Conservation (phyloP, 2,329 filamentous ascomycete genomes). For the Claviceps cyperi region DNA sequence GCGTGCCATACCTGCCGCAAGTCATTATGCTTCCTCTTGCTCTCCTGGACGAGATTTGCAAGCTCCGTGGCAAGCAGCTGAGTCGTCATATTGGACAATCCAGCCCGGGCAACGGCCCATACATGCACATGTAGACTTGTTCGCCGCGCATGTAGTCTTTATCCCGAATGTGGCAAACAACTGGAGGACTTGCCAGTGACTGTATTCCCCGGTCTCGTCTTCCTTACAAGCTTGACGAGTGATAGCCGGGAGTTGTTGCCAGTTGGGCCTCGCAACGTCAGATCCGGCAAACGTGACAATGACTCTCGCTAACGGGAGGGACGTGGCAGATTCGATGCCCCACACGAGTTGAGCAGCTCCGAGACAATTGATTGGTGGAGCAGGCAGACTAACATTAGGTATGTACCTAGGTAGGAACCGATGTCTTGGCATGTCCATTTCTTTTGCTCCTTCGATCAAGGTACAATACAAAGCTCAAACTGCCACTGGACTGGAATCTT, state of each 20-base stretch:
- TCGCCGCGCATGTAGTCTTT: conserved; percentile 15
- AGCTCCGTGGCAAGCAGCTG: conserved; percentile 82
- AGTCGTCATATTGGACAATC: conserved; percentile 58
- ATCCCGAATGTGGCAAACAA: not conserved
- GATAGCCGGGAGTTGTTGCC: not conserved
- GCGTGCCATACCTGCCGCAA: conserved; percentile 50
- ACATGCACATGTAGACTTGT: conserved; percentile 11
- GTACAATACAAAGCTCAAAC: no score
- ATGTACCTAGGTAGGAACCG: not conserved
- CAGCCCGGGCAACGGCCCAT: conserved; percentile 11
- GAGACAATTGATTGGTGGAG: not conserved
- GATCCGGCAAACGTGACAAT: no score
- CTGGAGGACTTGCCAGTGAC: no score
- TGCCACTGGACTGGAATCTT: no score
- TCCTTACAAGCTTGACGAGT: not conserved
- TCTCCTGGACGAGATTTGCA: conserved; percentile 83
- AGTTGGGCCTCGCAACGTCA: not conserved
- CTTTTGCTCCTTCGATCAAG: no score
- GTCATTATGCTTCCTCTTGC: conserved; percentile 86
- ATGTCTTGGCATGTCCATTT: not conserved
- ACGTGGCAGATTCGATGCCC: conserved; percentile 5
- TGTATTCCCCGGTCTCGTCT: not conserved
- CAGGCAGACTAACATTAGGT: not conserved
- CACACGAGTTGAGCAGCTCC: not conserved
- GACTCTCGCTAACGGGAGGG: not conserved